phyloP scores from a whole-genome alignment of 345 rosid genomes.

The Hibiscus mutabilis region DNA sequence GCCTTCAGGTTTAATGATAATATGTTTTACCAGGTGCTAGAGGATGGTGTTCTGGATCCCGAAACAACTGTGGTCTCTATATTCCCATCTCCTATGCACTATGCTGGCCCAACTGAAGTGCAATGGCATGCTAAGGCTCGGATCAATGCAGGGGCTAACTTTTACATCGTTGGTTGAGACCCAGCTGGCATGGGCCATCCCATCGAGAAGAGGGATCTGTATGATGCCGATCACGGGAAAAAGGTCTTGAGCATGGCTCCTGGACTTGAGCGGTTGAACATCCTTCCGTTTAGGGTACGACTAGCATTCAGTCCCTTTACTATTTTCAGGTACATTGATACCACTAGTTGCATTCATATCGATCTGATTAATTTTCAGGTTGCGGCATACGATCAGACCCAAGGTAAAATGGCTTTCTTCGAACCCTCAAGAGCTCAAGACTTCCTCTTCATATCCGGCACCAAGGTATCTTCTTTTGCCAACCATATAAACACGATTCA shows the following conservation, averaged over 20 bases:
- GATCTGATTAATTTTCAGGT: slow-evolving; percentile 38
- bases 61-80: slow-evolving; percentile 95
- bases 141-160: slow-evolving; percentile 97
- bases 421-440: slow-evolving; percentile 88
- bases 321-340: not conserved
- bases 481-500: not conserved
- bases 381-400: slow-evolving; percentile 94
- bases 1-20: not conserved
- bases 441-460: slow-evolving; percentile 90
- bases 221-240: slow-evolving; percentile 99
- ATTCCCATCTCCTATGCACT: slow-evolving; percentile 99
- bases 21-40: slow-evolving; percentile 54
- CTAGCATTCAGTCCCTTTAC: not conserved
- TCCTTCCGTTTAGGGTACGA: slow-evolving; percentile 90
- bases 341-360: not conserved
- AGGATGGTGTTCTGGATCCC: slow-evolving; percentile 98
- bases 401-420: slow-evolving; percentile 97
- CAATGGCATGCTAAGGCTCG: slow-evolving; percentile 99
- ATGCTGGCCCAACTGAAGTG: slow-evolving; percentile 99
- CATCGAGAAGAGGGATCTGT: slow-evolving; percentile 80
- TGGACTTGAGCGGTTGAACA: slow-evolving; percentile 88
- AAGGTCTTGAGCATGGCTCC: slow-evolving; percentile 98
- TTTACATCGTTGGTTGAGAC: slow-evolving; percentile 95
- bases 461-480: slow-evolving; percentile 49
- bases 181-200: slow-evolving; percentile 99